A percentile compares a stretch with the other conserved stretches of the same genome.
Evolutionary conservation across 805 yeast species (phyloP).

Genomic region (Sporopachydermia quercuum): DNA sequence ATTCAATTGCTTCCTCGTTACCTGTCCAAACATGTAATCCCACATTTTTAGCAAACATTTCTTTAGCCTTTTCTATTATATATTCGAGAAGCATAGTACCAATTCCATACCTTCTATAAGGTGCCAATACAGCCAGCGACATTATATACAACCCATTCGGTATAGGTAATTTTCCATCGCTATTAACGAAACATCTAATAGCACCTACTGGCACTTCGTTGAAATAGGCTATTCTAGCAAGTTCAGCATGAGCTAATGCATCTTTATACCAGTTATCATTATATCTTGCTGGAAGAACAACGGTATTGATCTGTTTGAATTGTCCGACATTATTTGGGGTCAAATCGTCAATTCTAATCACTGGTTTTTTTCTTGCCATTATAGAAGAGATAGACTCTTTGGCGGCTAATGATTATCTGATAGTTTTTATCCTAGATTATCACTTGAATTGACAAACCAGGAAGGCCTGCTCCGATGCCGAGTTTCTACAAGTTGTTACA

Average conservation of each 20-base stretch:
- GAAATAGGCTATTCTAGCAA: slow-evolving; percentile 43
- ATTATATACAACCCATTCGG: slow-evolving; percentile 51
- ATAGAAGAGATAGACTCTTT: too few relatives aligned
- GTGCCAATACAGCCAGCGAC: slow-evolving; percentile 48
- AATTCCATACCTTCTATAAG: slow-evolving; percentile 47
- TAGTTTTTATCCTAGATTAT: too few relatives aligned
- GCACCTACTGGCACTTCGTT: slow-evolving; percentile 76
- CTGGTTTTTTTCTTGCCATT: slow-evolving; percentile 5
- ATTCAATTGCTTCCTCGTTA: slow-evolving; percentile 26
- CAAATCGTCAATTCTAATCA: slow-evolving; percentile 39
- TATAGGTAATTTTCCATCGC: slow-evolving; percentile 26
- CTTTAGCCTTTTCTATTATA: slow-evolving; percentile 40
- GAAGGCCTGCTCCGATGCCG: too few relatives aligned
- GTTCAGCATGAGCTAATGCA: slow-evolving; percentile 30
- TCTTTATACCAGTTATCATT: slow-evolving; percentile 37
- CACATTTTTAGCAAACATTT: slow-evolving; percentile 36
- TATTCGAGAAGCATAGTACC: slow-evolving; percentile 44
- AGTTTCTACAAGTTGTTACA: too few relatives aligned
- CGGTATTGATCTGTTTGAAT: slow-evolving; percentile 39
- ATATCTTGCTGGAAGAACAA: slow-evolving; percentile 35
- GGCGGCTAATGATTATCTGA: too few relatives aligned
- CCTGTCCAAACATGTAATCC: slow-evolving; percentile 37
- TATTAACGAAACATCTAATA: slow-evolving; percentile 39
- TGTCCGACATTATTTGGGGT: slow-evolving; percentile 46
- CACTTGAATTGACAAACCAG: too few relatives aligned